phyloP scores from a whole-genome alignment of 129 eudicot species.

The carrot (Daucus carota) region DNA sequence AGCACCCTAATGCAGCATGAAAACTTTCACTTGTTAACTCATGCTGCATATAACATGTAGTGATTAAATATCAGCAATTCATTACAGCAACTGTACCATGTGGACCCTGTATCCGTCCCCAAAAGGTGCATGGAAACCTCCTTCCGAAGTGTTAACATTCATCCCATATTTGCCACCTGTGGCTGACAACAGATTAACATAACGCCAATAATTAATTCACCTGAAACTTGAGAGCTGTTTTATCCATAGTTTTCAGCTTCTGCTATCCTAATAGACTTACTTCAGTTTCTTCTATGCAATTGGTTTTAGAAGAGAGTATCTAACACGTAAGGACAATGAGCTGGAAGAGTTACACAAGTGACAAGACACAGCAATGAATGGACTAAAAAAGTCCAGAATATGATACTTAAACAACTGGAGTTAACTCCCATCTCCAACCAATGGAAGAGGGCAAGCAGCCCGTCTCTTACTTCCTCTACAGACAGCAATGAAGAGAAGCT shows the following conservation, averaged over 20 bases:
- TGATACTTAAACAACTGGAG: too few species aligned
- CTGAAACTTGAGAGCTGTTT: slow-evolving; percentile 2
- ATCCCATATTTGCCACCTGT: slow-evolving; percentile 68
- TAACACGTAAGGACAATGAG: too few species aligned
- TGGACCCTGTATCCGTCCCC: slow-evolving; percentile 53
- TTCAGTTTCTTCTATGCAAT: too few species aligned
- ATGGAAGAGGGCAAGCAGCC: too few species aligned
- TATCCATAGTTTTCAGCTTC: background rate
- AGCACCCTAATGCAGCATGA: slow-evolving; percentile 45
- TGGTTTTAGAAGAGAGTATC: too few species aligned
- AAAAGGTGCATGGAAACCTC: slow-evolving; percentile 41
- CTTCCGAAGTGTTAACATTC: slow-evolving; percentile 42
- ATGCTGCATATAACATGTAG: background rate
- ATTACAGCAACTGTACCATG: slow-evolving; percentile 39
- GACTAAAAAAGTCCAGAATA: too few species aligned
- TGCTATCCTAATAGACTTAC: too few species aligned
- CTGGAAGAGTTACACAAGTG: too few species aligned
- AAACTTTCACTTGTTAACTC: slow-evolving; percentile 9
- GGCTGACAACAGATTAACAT: slow-evolving; percentile 6
- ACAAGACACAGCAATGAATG: too few species aligned
- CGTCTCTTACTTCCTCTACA: too few species aligned
- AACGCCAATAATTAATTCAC: slow-evolving; percentile 3
- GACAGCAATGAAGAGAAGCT: too few species aligned
- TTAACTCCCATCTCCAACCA: too few species aligned
- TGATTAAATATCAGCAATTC: background rate